Conservation (phyloP, 2,329 filamentous ascomycete genomes). For the Aureobasidium sp. region DNA sequence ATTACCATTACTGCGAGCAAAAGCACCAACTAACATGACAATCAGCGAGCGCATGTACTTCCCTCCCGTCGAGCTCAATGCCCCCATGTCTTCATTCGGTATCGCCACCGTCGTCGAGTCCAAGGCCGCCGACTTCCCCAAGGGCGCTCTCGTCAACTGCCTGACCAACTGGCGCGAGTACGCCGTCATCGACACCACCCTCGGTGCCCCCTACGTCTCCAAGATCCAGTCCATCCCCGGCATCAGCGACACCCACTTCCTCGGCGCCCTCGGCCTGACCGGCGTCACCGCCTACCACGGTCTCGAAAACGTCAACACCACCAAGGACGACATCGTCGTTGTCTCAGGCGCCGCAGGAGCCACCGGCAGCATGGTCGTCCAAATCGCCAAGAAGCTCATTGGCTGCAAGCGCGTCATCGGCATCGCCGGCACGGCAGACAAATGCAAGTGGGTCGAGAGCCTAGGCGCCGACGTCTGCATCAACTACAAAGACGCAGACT, state of each 20-base stretch:
- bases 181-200: constrained; percentile 27
- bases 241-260: constrained; percentile 38
- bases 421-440: constrained; percentile 46
- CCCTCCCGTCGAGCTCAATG: constrained; percentile 37
- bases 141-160: constrained; percentile 33
- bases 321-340: constrained; percentile 39
- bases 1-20: neutral
- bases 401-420: constrained; percentile 42
- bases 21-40: neutral
- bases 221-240: constrained; percentile 26
- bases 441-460: constrained; percentile 46
- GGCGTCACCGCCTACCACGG: constrained; percentile 45
- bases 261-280: constrained; percentile 40
- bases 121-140: constrained; percentile 25
- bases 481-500: constrained; percentile 47
- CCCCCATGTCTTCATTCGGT: constrained; percentile 32
- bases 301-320: constrained; percentile 34
- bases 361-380: constrained; percentile 44
- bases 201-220: constrained; percentile 26
- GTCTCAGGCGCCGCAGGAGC: constrained; percentile 44
- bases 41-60: constrained; percentile 39
- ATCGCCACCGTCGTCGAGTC: constrained; percentile 35
- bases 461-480: constrained; percentile 49
- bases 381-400: constrained; percentile 47
- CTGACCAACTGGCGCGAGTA: constrained; percentile 38